Evolutionary conservation across 345 rosid genomes (phyloP).

Genomic region (Citrus mangshanensis): DNA sequence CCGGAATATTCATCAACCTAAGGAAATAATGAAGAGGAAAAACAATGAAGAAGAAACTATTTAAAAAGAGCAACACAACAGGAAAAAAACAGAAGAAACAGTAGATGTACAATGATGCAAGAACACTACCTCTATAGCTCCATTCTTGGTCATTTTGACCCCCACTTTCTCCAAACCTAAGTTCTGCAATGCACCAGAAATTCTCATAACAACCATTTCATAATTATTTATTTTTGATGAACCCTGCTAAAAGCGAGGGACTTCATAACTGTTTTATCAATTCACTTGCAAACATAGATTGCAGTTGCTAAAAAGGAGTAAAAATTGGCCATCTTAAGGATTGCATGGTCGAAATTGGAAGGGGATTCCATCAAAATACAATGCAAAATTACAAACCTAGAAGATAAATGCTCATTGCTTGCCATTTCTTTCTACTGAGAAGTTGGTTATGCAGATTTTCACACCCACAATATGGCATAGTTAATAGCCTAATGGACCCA

Average conservation of each 20-base stretch:
- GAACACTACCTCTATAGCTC: constrained; percentile 79
- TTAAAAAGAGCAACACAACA: background rate
- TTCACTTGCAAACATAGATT: background rate
- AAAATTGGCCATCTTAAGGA: background rate
- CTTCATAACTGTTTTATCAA: constrained; percentile 1
- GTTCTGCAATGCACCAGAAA: constrained; percentile 52
- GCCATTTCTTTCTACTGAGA: background rate
- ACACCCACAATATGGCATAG: background rate
- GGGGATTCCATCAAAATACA: background rate
- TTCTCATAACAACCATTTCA: constrained; percentile 18
- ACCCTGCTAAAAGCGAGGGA: background rate
- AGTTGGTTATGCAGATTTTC: background rate
- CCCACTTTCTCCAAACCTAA: constrained; percentile 83
- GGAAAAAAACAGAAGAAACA: constrained; percentile 7
- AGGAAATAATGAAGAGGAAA: constrained; percentile 18
- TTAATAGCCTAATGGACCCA: background rate
- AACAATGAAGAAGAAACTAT: constrained; percentile 10
- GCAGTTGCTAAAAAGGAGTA: background rate
- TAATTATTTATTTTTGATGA: background rate
- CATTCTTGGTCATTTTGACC: constrained; percentile 66
- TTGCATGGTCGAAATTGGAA: background rate
- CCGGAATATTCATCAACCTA: constrained; percentile 90
- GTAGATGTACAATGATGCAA: background rate
- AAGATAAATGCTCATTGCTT: background rate
- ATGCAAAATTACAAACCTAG: background rate